Base-by-base conservation (phyloP, 208 protist species). In the Balamuthia mandrillaris region DNA sequence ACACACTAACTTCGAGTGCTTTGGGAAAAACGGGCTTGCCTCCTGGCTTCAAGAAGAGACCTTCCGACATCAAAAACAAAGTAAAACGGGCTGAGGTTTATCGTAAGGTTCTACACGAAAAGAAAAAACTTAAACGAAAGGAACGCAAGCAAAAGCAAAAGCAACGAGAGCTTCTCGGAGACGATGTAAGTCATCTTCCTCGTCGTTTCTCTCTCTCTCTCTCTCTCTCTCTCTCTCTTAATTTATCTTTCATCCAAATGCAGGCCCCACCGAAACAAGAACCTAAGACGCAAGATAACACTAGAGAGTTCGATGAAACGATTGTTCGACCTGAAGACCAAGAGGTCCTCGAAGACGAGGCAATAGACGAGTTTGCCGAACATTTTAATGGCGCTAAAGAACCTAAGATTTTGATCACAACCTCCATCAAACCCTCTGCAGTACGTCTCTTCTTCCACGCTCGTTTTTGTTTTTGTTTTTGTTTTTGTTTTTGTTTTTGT, bases 251-350 rank as follows among this genome's bases (percentile, higher is more conserved):
- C 6, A 18, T 41, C 51, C 49, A 27, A n/a, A 81, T 29, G 14
- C 60, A 85, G 81, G 81, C 81, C 9, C 81, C 81, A n/a, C 60
- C 81, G 24, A 72, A 78, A 21, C 39, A 39, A 3, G 81, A 78
- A 58, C 81, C 81, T 12, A 42, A 68, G 56, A 96, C 95, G 3
- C 90, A 95, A 29, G 95, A 97, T 49, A 94, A 90, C 77, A 93
- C 77, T 58, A 81, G 94, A 44, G 87, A 89, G 68, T 2, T 51
- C 0, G 94, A 97, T 74, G 93, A 94, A 31, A 96, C 95, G 2
- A 84, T 94, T 0, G 92, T 97, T 1, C 77, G 90, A 3, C 39
- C 74, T 1, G 91, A 91, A 7, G 94, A 96, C 70, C 84, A 94
- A 39, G 29, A 89, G 85, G 85, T 92, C 31, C 1, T 85, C 2